Conservation (phyloP, 2,329 filamentous ascomycete genomes). For the Colletotrichum magnum region DNA sequence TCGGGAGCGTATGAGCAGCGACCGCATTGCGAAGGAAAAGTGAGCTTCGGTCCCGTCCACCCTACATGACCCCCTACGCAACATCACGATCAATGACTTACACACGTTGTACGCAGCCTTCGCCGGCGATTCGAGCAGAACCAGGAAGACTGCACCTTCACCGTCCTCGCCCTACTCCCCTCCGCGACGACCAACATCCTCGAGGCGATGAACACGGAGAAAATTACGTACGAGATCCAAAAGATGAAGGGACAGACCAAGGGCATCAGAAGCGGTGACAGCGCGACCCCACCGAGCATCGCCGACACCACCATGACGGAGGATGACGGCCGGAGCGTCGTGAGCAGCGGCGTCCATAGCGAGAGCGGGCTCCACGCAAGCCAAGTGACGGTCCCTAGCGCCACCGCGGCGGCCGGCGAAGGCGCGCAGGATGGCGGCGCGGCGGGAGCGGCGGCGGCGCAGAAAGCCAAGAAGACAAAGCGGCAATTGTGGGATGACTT, state of each 20-base stretch:
- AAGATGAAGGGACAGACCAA: slow-evolving; percentile 78
- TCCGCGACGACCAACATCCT: slow-evolving; percentile 92
- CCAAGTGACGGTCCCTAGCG: slow-evolving; percentile 74
- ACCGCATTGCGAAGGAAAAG: slow-evolving; percentile 97
- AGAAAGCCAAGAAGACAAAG: slow-evolving; percentile 81
- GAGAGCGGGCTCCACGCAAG: slow-evolving; percentile 88
- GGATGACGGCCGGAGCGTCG: slow-evolving; percentile 84
- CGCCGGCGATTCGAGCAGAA: slow-evolving; percentile 98
- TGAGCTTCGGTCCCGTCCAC: slow-evolving; percentile 58
- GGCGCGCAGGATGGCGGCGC: slow-evolving; percentile 40
- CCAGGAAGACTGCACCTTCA: slow-evolving; percentile 98
- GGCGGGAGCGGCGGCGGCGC: slow-evolving; percentile 45
- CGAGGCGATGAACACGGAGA: slow-evolving; percentile 89
- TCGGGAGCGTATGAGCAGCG: slow-evolving; percentile 95
- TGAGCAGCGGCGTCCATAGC: slow-evolving; percentile 76
- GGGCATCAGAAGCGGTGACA: slow-evolving; percentile 64
- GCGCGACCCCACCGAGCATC: slow-evolving; percentile 70
- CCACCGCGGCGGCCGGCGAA: slow-evolving; percentile 56
- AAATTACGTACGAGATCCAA: slow-evolving; percentile 93
- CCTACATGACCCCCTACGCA: too few species aligned
- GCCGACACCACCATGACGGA: slow-evolving; percentile 82
- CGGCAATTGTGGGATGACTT: slow-evolving; percentile 97
- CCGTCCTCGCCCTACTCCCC: slow-evolving; percentile 93
- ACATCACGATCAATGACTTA: slow-evolving; percentile 4
- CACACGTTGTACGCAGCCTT: slow-evolving; percentile 69